phyloP scores from a whole-genome alignment of 2,329 filamentous ascomycete species.

The Cercospora zeae-maydis region DNA sequence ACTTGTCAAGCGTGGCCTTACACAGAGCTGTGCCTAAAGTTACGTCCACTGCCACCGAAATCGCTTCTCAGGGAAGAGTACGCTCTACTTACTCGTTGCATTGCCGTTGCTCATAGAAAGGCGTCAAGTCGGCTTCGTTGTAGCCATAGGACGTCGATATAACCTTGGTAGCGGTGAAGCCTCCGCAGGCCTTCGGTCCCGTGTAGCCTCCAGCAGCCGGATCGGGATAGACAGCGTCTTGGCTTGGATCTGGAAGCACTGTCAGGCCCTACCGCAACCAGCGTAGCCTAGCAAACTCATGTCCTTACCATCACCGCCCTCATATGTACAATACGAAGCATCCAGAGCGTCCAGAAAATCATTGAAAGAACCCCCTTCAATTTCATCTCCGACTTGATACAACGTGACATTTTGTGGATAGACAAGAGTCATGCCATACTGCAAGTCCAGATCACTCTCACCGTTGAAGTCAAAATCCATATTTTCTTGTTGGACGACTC shows the following conservation, averaged over 20 bases:
- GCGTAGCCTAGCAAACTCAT: conserved; percentile 7
- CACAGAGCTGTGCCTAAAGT: too few relatives aligned
- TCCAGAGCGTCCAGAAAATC: conserved; percentile 48
- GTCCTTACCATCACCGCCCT: conserved; percentile 31
- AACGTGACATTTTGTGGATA: conserved; percentile 49
- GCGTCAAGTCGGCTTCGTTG: conserved; percentile 40
- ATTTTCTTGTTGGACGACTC: conserved; percentile 22
- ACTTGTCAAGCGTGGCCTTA: too few relatives aligned
- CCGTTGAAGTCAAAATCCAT: conserved; percentile 38
- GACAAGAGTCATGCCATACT: conserved; percentile 54
- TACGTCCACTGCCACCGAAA: too few relatives aligned
- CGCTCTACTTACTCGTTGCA: conserved; percentile 46
- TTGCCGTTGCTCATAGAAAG: conserved; percentile 51
- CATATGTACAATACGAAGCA: conserved; percentile 39
- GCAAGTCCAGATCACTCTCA: conserved; percentile 55
- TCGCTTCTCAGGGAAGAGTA: neutral
- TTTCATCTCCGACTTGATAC: conserved; percentile 44
- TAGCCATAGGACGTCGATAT: conserved; percentile 55
- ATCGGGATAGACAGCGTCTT: conserved; percentile 50
- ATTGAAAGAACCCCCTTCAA: conserved; percentile 33
- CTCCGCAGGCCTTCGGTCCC: conserved; percentile 45
- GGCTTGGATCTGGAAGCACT: neutral
- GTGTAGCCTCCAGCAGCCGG: conserved; percentile 38
- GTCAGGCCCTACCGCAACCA: neutral
- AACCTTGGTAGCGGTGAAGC: conserved; percentile 49